A percentile compares a stretch with the other conserved stretches of the same genome.
Evolutionary conservation across 352 stramenopile species (phyloP).

Genomic region (Globisporangium carolinianum): DNA sequence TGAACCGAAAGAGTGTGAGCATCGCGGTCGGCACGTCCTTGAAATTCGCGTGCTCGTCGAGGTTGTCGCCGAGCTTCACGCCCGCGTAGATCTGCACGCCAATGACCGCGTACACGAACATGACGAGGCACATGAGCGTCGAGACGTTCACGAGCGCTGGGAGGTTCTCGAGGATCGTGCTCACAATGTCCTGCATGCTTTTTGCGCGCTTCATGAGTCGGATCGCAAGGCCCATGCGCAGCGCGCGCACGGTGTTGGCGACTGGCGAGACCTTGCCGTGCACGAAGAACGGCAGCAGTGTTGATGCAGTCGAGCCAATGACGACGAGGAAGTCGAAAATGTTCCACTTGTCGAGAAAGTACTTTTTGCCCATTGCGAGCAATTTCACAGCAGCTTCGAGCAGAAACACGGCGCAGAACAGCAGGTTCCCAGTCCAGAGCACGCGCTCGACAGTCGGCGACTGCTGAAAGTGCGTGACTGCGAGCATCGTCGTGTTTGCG

Average conservation of each 20-base stretch:
- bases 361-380: conserved; percentile 44
- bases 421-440: conserved; percentile 21
- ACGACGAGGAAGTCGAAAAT: conserved; percentile 64
- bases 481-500: conserved; percentile 33
- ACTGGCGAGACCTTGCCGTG: conserved; percentile 37
- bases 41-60: conserved; percentile 68
- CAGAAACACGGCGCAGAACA: conserved; percentile 56
- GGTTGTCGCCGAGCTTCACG: conserved; percentile 38
- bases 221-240: conserved; percentile 53
- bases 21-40: conserved; percentile 39
- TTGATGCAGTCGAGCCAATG: conserved; percentile 30
- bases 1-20: conserved; percentile 57
- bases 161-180: conserved; percentile 64
- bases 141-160: conserved; percentile 72
- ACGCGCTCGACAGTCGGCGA: conserved; percentile 10
- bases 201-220: conserved; percentile 41
- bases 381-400: conserved; percentile 62
- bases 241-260: conserved; percentile 46
- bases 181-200: conserved; percentile 57
- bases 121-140: conserved; percentile 56
- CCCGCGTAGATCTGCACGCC: conserved; percentile 68
- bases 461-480: conserved; percentile 29
- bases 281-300: conserved; percentile 30
- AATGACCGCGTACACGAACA: conserved; percentile 77
- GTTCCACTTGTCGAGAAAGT: conserved; percentile 63